A percentile compares a stretch with the other conserved stretches of the same genome.
These are phyloP conservation scores for Penicillium paradoxum DNA, from an alignment of 495 filamentous ascomycete species.

Conservation along the genomic window DNA sequence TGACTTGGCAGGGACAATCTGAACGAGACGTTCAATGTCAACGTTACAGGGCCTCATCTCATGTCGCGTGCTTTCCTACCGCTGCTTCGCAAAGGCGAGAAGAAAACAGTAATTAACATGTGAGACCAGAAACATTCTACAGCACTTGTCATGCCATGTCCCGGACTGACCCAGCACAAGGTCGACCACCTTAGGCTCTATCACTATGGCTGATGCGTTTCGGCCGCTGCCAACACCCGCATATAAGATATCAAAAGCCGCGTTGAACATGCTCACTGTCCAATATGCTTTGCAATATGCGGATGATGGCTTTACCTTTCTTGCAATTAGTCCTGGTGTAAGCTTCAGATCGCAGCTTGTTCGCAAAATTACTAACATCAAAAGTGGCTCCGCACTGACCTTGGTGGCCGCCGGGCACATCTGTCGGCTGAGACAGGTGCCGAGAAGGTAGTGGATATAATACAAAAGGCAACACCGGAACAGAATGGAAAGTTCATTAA, in stretches of 20 bases:
- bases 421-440: constrained; percentile 39
- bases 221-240: constrained; percentile 28
- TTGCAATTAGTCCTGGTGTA: constrained; percentile 46
- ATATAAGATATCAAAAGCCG: constrained; percentile 51
- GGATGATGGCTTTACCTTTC: constrained; percentile 40
- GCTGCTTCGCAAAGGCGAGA: constrained; percentile 37
- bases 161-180: constrained; percentile 7
- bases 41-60: constrained; percentile 40
- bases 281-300: constrained; percentile 42
- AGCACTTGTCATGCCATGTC: too few relatives aligned
- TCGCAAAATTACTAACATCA: constrained; percentile 26
- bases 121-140: constrained; percentile 10
- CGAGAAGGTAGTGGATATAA: constrained; percentile 41
- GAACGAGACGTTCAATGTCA: constrained; percentile 36
- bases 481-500: constrained; percentile 45
- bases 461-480: constrained; percentile 28
- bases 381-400: constrained; percentile 49
- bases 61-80: constrained; percentile 43
- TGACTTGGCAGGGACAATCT: constrained; percentile 29
- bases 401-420: constrained; percentile 41
- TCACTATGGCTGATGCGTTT: constrained; percentile 21
- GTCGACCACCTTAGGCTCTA: constrained; percentile 43
- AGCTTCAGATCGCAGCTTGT: constrained; percentile 20
- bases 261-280: constrained; percentile 46
- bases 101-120: constrained; percentile 48